Conservation (phyloP, 78 protist species). For the Dictyostelium firmibasis region DNA sequence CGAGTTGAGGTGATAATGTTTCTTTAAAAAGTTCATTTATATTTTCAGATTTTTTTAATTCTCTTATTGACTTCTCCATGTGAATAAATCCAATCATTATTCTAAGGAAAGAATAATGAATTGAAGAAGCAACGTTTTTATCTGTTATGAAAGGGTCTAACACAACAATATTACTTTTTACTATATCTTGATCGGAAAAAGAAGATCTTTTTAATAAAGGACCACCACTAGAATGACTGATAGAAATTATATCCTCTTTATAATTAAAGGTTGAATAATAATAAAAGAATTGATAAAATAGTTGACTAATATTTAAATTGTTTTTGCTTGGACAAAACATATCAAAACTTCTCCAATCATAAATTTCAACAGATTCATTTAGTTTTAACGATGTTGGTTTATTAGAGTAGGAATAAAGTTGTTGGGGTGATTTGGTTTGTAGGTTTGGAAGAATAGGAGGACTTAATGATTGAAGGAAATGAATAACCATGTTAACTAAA, state of each 20-base stretch:
- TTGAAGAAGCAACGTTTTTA: too few species aligned
- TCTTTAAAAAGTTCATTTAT: too few species aligned
- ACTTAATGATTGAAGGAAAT: background rate
- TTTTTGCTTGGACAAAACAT: background rate
- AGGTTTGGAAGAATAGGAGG: background rate
- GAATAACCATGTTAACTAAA: constrained; percentile 15
- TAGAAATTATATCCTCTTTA: background rate
- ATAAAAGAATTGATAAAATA: background rate
- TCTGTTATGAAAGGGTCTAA: too few species aligned
- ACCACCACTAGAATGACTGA: too few species aligned
- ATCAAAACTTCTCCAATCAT: background rate
- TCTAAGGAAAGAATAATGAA: too few species aligned
- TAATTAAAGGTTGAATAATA: background rate
- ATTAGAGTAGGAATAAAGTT: background rate
- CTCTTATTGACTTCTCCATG: too few species aligned
- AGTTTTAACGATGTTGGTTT: background rate
- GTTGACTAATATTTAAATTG: background rate
- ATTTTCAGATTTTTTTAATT: too few species aligned
- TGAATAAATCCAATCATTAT: too few species aligned
- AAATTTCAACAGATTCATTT: background rate
- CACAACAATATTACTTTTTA: too few species aligned
- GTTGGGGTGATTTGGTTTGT: background rate
- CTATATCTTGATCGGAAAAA: too few species aligned
- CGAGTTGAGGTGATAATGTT: too few species aligned
- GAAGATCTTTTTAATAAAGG: too few species aligned